Evolutionary conservation across 345 rosid genomes (phyloP), one percentile per base, ranked within the genome.

Genomic region (Gossypium australe): DNA sequence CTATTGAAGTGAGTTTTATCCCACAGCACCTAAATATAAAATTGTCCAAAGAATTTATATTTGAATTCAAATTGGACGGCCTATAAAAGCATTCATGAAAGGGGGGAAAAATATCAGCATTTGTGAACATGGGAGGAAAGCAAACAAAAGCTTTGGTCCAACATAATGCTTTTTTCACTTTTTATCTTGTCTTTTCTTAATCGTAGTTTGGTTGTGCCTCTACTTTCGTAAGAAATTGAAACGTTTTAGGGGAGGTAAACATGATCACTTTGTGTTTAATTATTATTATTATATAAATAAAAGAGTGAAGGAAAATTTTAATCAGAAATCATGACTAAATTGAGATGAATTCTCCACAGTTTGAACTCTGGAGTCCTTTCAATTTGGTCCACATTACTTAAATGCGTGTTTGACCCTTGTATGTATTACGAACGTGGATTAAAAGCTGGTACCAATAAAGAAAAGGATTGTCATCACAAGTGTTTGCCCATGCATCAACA

Each of bases 141-240:
- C 59, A 16, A 1, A 48, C 56, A 10, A 49, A 49, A 25, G 59
- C 45, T 29, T 34, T 20, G 56, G 60, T 17, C 60, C 45, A 16
- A 17, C 2, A 10, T 9, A 29, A n/a, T 17, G 60, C 17, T 69
- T 69, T 47, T 4, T 12, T 11, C 64, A 57, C 57, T 70, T 70
- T 70, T 70, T 70, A 70, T 70, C 73, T 27, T 69, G 60, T 69
- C 60, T 51, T 49, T 4, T 22, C 16, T 68, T 49, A 24, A 27
- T 68, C 3, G 12, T 49, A 27, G n/a, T 3, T 24, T 59, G 22
- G 18, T 11, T 45, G 5, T 2, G 3, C 18, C 12, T 9, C 44
- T 29, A 47, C 17, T 10, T 2, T 17, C 17, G 1, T 69, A 29
- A 52, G 61, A 29, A 52, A 52, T 10, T 17, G 17, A 12, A 70